These are phyloP conservation scores for Neoascochyta sp. DNA, from an alignment of 2,329 filamentous ascomycete species.

Conservation along the genomic window DNA sequence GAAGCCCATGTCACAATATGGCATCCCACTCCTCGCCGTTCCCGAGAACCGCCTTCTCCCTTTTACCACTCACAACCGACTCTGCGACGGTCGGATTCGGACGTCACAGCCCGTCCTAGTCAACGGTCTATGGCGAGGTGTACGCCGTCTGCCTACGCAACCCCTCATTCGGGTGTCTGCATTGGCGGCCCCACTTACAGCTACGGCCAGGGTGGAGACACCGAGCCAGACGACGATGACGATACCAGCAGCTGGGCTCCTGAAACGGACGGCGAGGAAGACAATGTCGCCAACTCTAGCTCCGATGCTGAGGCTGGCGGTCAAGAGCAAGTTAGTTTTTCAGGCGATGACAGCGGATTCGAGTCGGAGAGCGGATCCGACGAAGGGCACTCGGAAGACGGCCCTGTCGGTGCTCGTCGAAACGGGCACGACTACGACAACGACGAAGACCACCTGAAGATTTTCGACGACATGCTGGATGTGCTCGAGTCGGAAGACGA, in stretches of 20 bases:
- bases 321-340: slow-evolving; percentile 33
- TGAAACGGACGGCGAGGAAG: slow-evolving; percentile 16
- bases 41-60: slow-evolving; percentile 44
- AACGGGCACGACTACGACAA: too few species aligned
- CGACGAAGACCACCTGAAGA: too few species aligned
- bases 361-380: slow-evolving; percentile 29
- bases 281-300: slow-evolving; percentile 9
- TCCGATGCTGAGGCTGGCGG: slow-evolving; percentile 14
- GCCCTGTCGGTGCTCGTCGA: too few species aligned
- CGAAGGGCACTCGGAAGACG: too few species aligned
- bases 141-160: slow-evolving; percentile 61
- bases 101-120: slow-evolving; percentile 42
- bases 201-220: slow-evolving; percentile 31
- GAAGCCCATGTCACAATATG: slow-evolving; percentile 30
- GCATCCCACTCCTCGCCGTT: slow-evolving; percentile 42
- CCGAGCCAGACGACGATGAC: slow-evolving; percentile 29
- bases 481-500: too few species aligned
- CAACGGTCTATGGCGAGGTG: slow-evolving; percentile 35
- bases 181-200: slow-evolving; percentile 27
- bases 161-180: slow-evolving; percentile 58
- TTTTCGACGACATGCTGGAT: too few species aligned
- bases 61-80: slow-evolving; percentile 29
- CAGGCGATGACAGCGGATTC: slow-evolving; percentile 35
- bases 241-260: slow-evolving; percentile 26
- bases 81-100: slow-evolving; percentile 29